Conservation (phyloP, 2,329 filamentous ascomycete genomes). For the Pyrenochaeta sp. region DNA sequence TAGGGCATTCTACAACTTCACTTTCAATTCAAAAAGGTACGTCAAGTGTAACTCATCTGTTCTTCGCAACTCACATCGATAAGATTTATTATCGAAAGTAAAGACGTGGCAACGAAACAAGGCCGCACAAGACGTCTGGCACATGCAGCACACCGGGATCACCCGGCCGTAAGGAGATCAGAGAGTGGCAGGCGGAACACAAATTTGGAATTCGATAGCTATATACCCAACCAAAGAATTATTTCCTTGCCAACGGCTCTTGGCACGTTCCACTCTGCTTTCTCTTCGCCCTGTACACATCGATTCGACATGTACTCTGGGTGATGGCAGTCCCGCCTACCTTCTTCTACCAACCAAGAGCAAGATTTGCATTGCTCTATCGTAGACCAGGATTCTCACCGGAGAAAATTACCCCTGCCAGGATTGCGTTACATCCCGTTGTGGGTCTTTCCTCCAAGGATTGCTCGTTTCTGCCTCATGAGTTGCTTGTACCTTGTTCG, state of each 20-base stretch:
- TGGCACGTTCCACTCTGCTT: too few species aligned
- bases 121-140: conserved; percentile 3
- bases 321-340: conserved; percentile 23
- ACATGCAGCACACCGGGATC: not conserved
- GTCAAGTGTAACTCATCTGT: too few species aligned
- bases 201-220: conserved; percentile 6
- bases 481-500: conserved; percentile 19
- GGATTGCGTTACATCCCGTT: conserved; percentile 31
- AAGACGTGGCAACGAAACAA: not conserved
- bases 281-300: conserved; percentile 26
- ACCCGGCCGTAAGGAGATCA: not conserved
- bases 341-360: conserved; percentile 18
- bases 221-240: not conserved
- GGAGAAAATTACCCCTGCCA: conserved; percentile 26
- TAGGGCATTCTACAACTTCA: conserved; percentile 95
- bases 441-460: conserved; percentile 20
- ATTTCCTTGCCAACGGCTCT: too few species aligned
- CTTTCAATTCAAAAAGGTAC: conserved; percentile 98
- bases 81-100: conserved; percentile 60
- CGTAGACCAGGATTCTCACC: conserved; percentile 24
- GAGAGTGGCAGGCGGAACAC: conserved; percentile 10
- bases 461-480: conserved; percentile 23
- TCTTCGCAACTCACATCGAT: conserved; percentile 26
- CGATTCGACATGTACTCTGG: too few species aligned
- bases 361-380: conserved; percentile 1